Base-by-base conservation (phyloP, 352 stramenopile species). In the Globisporangium heterothallicum region DNA sequence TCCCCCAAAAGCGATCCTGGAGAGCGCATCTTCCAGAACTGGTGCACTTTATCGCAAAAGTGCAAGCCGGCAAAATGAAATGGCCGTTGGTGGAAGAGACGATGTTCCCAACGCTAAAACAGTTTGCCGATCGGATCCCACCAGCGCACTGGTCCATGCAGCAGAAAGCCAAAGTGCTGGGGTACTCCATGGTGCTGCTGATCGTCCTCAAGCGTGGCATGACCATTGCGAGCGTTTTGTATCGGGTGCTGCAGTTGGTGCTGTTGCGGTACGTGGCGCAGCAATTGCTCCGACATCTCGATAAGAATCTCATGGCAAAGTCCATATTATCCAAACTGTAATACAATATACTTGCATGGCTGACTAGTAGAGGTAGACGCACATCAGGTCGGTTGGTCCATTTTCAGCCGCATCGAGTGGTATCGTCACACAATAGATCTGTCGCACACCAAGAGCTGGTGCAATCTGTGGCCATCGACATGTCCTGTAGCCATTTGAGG, bases 171-270 rank as follows among this genome's bases (percentile, higher is more conserved):
- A 64, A 76, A 26, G 63, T 73, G 30, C 27, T 86, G 25, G 61
- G 64, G 18, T 88, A 88, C 44, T 52, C 65, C 18, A 64, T 83
- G 2, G 54, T 86, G 16, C 62, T 90, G 30, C 58, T 90, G 1
- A 38, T 86, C 13, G 45, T 80, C 10, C 55, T 88, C 49, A 72
- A 72, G 56, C 74, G 76, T 26, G 78, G 72, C 7, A 21, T 70
- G 14, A 72, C 72, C 0, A 74, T 90, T 16, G 68, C 54, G 16
- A 56, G 58, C 22, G 59, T 90, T 6, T 36, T 90, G 22, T 46
- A 84, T 10, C 64, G 73, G 2, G 54, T 78, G 14, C 48, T 82
- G 32, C 74, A 90, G 64, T 45, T 90, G 25, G 54, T 86, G 16
- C 58, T 86, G 46, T 29, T 84, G 48, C 74, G 74, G 16, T 84